These are phyloP conservation scores for Capronia americana DNA, from an alignment of 2,329 filamentous ascomycete genomes.

Conservation along the genomic window DNA sequence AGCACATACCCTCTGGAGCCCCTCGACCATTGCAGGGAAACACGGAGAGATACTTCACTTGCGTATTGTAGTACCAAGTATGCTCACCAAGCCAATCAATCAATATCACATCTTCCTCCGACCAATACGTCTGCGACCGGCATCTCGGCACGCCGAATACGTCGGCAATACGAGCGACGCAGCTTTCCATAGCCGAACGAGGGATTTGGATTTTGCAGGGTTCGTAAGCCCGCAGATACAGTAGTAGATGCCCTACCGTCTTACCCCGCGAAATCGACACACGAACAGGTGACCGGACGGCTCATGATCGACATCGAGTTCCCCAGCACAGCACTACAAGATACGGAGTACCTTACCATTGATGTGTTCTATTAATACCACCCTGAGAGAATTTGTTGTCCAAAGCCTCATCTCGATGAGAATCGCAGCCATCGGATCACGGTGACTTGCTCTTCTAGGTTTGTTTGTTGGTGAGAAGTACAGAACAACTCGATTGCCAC, in stretches of 20 bases:
- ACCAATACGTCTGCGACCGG: not conserved
- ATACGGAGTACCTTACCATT: too few relatives aligned
- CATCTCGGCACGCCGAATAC: not conserved
- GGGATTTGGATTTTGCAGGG: not conserved
- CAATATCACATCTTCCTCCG: not conserved
- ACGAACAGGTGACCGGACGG: not conserved
- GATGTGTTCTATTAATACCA: too few relatives aligned
- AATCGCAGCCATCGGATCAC: too few relatives aligned
- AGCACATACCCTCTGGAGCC: not conserved
- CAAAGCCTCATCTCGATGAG: too few relatives aligned
- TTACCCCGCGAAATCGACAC: not conserved
- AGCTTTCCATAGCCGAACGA: not conserved
- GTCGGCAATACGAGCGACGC: conserved; percentile 5
- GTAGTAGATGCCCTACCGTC: not conserved
- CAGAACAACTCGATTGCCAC: not conserved
- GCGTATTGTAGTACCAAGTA: not conserved
- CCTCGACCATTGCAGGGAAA: not conserved
- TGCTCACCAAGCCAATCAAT: not conserved
- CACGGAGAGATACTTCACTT: not conserved
- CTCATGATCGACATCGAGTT: conserved; percentile 11
- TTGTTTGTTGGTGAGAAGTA: not conserved
- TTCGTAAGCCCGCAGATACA: not conserved
- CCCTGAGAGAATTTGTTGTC: too few relatives aligned
- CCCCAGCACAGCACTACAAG: too few relatives aligned
- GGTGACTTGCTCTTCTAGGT: not conserved